These are phyloP conservation scores for Candida sp. DNA, from an alignment of 1,139 yeast genomes.

Conservation along the genomic window DNA sequence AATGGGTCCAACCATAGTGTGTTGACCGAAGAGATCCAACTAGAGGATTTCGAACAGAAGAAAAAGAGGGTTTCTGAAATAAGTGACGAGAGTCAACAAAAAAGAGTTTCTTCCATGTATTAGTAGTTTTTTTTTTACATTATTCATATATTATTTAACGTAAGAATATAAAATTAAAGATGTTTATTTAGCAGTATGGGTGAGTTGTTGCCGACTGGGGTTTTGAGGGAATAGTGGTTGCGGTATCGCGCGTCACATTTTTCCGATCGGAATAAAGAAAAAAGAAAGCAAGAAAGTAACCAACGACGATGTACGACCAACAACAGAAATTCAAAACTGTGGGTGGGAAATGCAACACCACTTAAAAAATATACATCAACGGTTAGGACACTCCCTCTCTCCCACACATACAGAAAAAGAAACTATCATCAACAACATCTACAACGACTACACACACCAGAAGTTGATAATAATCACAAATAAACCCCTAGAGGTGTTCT, in stretches of 20 bases:
- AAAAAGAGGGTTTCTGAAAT: slow-evolving; percentile 26
- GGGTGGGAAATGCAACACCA: not conserved
- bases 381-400: no score
- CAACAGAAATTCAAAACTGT: not conserved
- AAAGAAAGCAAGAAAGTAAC: not conserved
- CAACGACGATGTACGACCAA: no score
- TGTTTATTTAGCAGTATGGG: not conserved
- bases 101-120: slow-evolving; percentile 16
- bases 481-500: no score
- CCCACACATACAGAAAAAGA: not conserved
- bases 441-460: not conserved
- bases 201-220: not conserved
- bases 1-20: slow-evolving; percentile 18
- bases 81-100: slow-evolving; percentile 24
- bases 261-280: slow-evolving; percentile 1
- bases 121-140: not conserved
- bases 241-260: not conserved
- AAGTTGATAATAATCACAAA: not conserved
- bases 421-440: not conserved
- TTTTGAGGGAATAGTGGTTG: not conserved
- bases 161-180: not conserved
- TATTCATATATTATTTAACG: not conserved
- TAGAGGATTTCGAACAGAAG: slow-evolving; percentile 45
- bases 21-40: slow-evolving; percentile 53
- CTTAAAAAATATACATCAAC: not conserved